phyloP scores from a whole-genome alignment of 805 yeast species.

The Tetrapisispora namnaoensis region DNA sequence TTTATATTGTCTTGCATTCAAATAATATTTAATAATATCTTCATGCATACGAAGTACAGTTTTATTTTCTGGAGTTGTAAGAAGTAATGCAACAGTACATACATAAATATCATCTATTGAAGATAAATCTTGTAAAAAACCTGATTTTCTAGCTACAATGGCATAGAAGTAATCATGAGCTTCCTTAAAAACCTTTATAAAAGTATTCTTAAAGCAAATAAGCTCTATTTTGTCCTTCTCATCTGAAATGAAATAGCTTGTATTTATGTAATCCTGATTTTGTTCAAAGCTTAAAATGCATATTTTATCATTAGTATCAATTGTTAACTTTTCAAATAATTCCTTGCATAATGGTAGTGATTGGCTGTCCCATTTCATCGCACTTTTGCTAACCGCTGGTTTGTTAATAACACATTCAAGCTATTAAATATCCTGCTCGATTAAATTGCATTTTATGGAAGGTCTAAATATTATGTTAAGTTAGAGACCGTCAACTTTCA shows the following conservation, averaged over 20 bases:
- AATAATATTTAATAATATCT: slow-evolving; percentile 12
- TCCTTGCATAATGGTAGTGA: slow-evolving; percentile 7
- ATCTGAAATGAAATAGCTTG: slow-evolving; percentile 7
- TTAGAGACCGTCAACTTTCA: no score
- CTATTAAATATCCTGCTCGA: no score
- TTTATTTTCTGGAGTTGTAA: slow-evolving; percentile 32
- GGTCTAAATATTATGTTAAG: no score
- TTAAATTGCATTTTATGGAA: not conserved
- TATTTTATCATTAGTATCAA: not conserved
- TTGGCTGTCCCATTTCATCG: not conserved
- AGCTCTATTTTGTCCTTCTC: slow-evolving; percentile 21
- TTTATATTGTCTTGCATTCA: not conserved
- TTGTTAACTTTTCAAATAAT: slow-evolving; percentile 9
- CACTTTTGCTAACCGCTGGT: not conserved
- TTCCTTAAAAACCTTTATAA: slow-evolving; percentile 22
- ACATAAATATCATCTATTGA: not conserved
- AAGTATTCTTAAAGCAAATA: slow-evolving; percentile 27
- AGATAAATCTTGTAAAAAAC: slow-evolving; percentile 8
- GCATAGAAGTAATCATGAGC: slow-evolving; percentile 17
- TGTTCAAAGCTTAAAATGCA: slow-evolving; percentile 15
- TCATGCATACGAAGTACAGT: slow-evolving; percentile 27
- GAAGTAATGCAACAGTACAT: slow-evolving; percentile 27
- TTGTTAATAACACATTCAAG: not conserved
- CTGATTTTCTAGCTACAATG: slow-evolving; percentile 1
- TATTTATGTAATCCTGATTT: slow-evolving; percentile 8